A percentile compares a stretch with the other conserved stretches of the same genome.
These are phyloP conservation scores for Suillus hirtellus DNA, from an alignment of 768 basidiomycete genomes.

Conservation along the genomic window DNA sequence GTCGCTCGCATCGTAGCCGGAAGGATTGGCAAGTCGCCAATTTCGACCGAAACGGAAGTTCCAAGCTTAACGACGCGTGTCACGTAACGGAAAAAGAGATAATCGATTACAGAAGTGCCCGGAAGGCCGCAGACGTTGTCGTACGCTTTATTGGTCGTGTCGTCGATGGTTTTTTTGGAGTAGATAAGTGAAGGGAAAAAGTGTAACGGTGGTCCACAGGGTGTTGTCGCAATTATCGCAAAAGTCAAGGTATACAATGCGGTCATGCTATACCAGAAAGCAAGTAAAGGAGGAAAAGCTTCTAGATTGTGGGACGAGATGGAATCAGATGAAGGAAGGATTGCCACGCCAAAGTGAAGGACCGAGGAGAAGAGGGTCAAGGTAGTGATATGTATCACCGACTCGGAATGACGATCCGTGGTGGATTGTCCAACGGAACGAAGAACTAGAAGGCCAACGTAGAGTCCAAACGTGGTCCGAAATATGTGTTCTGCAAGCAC, in stretches of 20 bases:
- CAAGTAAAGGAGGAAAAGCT: constrained; percentile 24
- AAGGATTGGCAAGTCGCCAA: constrained; percentile 85
- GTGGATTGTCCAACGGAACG: constrained; percentile 51
- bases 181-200: constrained; percentile 76
- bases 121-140: constrained; percentile 70
- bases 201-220: constrained; percentile 73
- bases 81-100: constrained; percentile 83
- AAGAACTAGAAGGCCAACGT: constrained; percentile 52
- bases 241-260: constrained; percentile 49
- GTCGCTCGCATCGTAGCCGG: constrained; percentile 70
- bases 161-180: constrained; percentile 62
- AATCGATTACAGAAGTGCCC: constrained; percentile 46
- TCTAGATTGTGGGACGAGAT: constrained; percentile 31
- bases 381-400: constrained; percentile 60
- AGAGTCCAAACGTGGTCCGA: constrained; percentile 50
- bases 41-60: constrained; percentile 69
- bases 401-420: constrained; percentile 41
- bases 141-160: constrained; percentile 59
- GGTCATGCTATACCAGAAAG: constrained; percentile 55
- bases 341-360: constrained; percentile 47
- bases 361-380: constrained; percentile 51
- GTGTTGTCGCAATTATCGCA: constrained; percentile 50
- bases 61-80: constrained; percentile 88
- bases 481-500: constrained; percentile 28
- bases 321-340: constrained; percentile 52